Base-by-base conservation (phyloP, 1,284 basidiomycete species). In the Bjerkandera adusta region DNA sequence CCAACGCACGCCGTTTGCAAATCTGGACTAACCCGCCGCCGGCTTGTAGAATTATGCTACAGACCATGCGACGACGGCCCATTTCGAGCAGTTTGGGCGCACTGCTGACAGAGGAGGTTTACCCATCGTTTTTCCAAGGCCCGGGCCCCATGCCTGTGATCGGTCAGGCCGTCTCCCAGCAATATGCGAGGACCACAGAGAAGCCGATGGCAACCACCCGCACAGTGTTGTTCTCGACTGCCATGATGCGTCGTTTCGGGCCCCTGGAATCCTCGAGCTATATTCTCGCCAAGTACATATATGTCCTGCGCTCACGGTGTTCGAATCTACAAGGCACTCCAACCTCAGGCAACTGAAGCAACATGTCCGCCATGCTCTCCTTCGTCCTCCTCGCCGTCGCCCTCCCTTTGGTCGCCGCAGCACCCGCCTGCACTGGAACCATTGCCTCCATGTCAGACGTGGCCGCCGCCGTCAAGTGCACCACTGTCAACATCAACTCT, bases 391-490 rank as follows among this genome's bases (percentile, higher is more conserved):
- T 43, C 30, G 30, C 45, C 12, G 39, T 21, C 26, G 36, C 37
- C 18, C 25, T 34, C 12, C 27, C 40, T 13, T 13, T 25, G 18
- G 36, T 36, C 40, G 43, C 43, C 18, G 35, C 53, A 13, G 18
- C 48, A 41, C 38, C 36, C 21, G 38, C 27, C n/a, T 73, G 71
- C 51, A 67, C 66, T 3, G 71, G 71, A 12, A 71, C 70, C 2
- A 73, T 75, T 48, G 63, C 60, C 27, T 73, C 72, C 1, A 49
- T 75, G 18, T 45, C 45, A 66, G 73, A 76, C 56, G 71, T 76
- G 27, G 51, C 63, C 12, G 61, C 55, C 27, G 75, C 75, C 33
- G 66, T 71, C 27, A 52, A 62, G 43, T 77, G 75, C 56, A 75
- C 71, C 5, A 75, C 69, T 11, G 68, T 77, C 33, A 70, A 70